Base-by-base conservation (phyloP, 371 early-diverging fungal species). In the Mortierella sp. region DNA sequence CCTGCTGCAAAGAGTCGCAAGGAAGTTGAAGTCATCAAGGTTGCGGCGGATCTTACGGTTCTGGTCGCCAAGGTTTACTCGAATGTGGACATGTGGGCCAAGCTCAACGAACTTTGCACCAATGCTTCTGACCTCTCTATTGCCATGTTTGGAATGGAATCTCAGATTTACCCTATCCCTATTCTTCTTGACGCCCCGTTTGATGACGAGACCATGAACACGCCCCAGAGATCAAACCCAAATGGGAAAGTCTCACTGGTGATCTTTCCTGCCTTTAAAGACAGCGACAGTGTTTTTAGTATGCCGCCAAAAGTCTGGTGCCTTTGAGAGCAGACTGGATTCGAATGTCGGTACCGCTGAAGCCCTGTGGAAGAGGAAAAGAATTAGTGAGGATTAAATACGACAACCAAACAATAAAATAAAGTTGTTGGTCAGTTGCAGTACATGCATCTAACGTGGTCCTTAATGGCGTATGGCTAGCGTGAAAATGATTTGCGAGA, bases 271-370 rank as follows among this genome's bases (percentile, higher is more conserved):
- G 18, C 62, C 52, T 77, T 77, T 62, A 8, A 22, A 54, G 72
- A 77, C n/a, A n/a, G n/a, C 54, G 45, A 32, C 26, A 43, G 40
- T 16, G 40, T 4, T 11, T 72, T 73, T 20, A 11, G 45, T n/a
- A 52, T 68, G 0, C 54, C 65, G 37, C 54, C 77, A 24, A 77
- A 77, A 6, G 77, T 77, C 45, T 77, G 72, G 72, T 77, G 76
- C n/a, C n/a, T 16, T 51, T 70, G 43, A 63, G 30, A 22, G 60
- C 24, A n/a, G 49, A 59, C 57, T 24, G 30, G 24, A 10, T 37
- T 61, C 61, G n/a, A 30, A 2, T 28, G 28, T 45, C 4, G 32
- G 20, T 64, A 51, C 12, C 5, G 18, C 16, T 45, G 45, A 30
- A 2, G 30, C 3, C 35, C 6, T 35, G 35, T 35, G 6, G 35